Percentiles rank a stretch among this genome's conserved stretches.
These are phyloP conservation scores for Ustanciosporium gigantosporum DNA, from an alignment of 1,284 basidiomycete genomes.

Conservation along the genomic window DNA sequence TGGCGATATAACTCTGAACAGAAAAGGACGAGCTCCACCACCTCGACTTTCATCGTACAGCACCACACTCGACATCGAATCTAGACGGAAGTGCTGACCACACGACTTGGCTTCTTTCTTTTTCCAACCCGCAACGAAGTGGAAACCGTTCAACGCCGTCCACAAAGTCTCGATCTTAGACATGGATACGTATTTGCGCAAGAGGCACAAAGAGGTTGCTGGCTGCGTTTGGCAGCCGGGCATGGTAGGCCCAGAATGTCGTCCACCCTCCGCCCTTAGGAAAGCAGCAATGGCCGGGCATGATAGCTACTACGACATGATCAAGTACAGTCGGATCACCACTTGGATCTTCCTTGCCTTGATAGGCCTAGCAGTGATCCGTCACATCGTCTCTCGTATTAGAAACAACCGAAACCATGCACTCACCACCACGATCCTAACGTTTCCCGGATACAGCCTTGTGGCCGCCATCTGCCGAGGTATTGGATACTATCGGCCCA, in stretches of 20 bases:
- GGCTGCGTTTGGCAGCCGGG: slow-evolving; percentile 37
- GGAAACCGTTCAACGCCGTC: too few relatives aligned
- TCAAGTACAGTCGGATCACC: slow-evolving; percentile 91
- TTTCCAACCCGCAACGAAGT: too few relatives aligned
- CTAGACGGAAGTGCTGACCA: too few relatives aligned
- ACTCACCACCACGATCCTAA: slow-evolving; percentile 5
- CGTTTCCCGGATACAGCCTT: slow-evolving; percentile 11
- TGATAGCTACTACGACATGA: slow-evolving; percentile 69
- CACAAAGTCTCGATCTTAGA: too few relatives aligned
- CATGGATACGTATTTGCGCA: neutral
- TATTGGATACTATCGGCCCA: slow-evolving; percentile 31
- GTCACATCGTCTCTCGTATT: slow-evolving; percentile 7
- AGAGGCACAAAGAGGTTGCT: slow-evolving; percentile 26
- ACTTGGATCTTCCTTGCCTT: slow-evolving; percentile 29
- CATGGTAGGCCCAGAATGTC: slow-evolving; percentile 34
- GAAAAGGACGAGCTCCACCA: too few relatives aligned
- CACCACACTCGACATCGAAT: too few relatives aligned
- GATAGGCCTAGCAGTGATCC: slow-evolving; percentile 15
- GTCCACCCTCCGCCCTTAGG: slow-evolving; percentile 23
- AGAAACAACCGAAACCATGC: slow-evolving; percentile 5
- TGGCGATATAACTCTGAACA: too few relatives aligned
- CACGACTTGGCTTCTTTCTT: too few relatives aligned
- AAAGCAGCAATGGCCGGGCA: slow-evolving; percentile 35
- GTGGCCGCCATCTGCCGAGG: slow-evolving; percentile 17
- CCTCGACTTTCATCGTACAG: too few relatives aligned